A percentile compares a stretch with the other conserved stretches of the same genome.
Evolutionary conservation across 2,329 filamentous ascomycete genomes (phyloP).

Genomic region (Truncatella angustata): DNA sequence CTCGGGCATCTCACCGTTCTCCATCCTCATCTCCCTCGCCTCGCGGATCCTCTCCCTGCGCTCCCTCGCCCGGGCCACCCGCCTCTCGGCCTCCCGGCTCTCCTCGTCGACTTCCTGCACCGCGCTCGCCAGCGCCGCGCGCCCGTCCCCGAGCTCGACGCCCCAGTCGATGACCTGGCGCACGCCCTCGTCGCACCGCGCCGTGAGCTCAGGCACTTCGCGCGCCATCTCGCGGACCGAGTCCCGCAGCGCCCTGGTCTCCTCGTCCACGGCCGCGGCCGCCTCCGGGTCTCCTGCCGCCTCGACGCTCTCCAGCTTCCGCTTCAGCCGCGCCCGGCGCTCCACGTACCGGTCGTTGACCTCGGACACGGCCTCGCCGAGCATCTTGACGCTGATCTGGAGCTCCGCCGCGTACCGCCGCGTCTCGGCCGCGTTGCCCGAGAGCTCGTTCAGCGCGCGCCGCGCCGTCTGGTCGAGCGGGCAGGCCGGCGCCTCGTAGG

Average conservation of each 20-base stretch:
- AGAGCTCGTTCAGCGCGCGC: constrained; percentile 41
- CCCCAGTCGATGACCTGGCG: constrained; percentile 49
- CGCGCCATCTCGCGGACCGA: constrained; percentile 38
- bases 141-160: constrained; percentile 47
- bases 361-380: constrained; percentile 44
- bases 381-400: constrained; percentile 38
- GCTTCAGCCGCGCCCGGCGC: constrained; percentile 32
- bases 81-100: constrained; percentile 13
- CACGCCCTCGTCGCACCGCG: constrained; percentile 43
- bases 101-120: constrained; percentile 30
- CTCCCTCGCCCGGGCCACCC: constrained; percentile 9
- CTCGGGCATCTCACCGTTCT: constrained; percentile 10
- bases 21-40: neutral
- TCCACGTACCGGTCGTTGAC: constrained; percentile 45
- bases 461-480: constrained; percentile 40
- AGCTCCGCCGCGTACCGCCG: constrained; percentile 46
- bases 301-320: constrained; percentile 33
- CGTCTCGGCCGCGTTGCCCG: constrained; percentile 35
- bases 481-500: constrained; percentile 48
- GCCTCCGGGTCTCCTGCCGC: constrained; percentile 32
- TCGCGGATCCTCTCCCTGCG: neutral
- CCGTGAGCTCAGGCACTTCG: constrained; percentile 41
- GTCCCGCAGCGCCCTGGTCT: constrained; percentile 36
- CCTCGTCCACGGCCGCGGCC: constrained; percentile 31
- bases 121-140: constrained; percentile 36